These are phyloP conservation scores for Desmodesmus armatus DNA, from an alignment of 139 green algal species.

Conservation along the genomic window DNA sequence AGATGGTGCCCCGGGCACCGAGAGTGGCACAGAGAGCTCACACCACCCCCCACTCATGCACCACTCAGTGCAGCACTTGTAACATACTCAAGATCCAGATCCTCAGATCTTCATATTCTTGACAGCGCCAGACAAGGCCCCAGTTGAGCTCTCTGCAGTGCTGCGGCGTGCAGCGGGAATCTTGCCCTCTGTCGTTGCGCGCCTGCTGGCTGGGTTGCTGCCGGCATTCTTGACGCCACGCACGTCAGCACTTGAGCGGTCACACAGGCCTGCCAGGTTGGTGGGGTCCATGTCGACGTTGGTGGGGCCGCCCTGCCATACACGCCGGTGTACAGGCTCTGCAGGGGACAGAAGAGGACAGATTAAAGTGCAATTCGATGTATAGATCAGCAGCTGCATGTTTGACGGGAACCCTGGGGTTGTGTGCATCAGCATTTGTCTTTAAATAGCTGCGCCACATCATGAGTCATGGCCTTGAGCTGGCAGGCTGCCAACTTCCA, in stretches of 20 bases:
- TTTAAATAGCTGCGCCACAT: no score
- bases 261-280: conserved; percentile 56
- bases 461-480: no score
- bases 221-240: background rate
- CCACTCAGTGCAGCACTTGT: background rate
- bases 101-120: conserved; percentile 30
- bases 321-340: conserved; percentile 70
- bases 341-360: background rate
- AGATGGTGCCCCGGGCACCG: background rate
- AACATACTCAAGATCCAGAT: background rate
- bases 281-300: conserved; percentile 55
- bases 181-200: background rate
- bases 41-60: background rate
- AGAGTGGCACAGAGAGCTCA: background rate
- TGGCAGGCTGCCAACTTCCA: no score
- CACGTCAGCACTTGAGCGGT: conserved; percentile 41
- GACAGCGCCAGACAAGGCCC: background rate
- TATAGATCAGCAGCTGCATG: background rate
- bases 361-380: background rate
- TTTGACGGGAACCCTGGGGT: no score
- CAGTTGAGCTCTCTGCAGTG: background rate
- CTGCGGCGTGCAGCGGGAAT: background rate
- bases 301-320: conserved; percentile 74
- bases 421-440: background rate
- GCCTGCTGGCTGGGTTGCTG: background rate